Evolutionary conservation across 345 rosid genomes (phyloP).

Genomic region (Populus deltoides): DNA sequence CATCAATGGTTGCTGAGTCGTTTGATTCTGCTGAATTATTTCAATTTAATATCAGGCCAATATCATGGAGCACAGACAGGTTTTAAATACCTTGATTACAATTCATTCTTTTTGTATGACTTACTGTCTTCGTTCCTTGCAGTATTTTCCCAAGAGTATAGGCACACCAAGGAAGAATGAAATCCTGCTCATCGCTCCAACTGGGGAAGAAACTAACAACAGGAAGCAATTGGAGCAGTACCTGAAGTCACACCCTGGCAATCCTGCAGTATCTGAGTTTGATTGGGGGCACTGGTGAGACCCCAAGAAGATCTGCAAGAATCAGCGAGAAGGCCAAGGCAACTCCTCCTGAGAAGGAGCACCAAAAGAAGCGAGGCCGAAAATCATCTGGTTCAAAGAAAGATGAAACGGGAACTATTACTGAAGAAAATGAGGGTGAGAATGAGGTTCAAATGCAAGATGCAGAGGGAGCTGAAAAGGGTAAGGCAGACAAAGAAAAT

Average conservation of each 20-base stretch:
- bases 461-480: constrained; percentile 22
- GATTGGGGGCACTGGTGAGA: constrained; percentile 81
- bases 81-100: neutral
- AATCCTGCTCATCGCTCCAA: constrained; percentile 68
- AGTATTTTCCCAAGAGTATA: constrained; percentile 57
- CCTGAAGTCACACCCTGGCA: constrained; percentile 69
- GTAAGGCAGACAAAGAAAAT: constrained; percentile 18
- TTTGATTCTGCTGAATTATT: too few relatives aligned
- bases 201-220: constrained; percentile 65
- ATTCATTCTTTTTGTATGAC: neutral
- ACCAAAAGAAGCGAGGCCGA: constrained; percentile 62
- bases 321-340: constrained; percentile 70
- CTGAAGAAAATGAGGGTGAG: constrained; percentile 22
- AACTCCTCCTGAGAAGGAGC: constrained; percentile 65
- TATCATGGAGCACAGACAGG: too few relatives aligned
- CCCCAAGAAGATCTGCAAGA: constrained; percentile 82
- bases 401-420: constrained; percentile 37
- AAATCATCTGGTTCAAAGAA: constrained; percentile 51
- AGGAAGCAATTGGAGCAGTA: constrained; percentile 73
- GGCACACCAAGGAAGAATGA: constrained; percentile 65
- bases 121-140: constrained; percentile 11
- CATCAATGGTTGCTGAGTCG: too few relatives aligned
- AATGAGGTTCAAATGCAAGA: constrained; percentile 24
- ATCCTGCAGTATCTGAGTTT: constrained; percentile 54
- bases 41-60: too few relatives aligned